Base-by-base conservation (phyloP, 2,329 filamentous ascomycete genomes). In the Aspergillus alliaceus region DNA sequence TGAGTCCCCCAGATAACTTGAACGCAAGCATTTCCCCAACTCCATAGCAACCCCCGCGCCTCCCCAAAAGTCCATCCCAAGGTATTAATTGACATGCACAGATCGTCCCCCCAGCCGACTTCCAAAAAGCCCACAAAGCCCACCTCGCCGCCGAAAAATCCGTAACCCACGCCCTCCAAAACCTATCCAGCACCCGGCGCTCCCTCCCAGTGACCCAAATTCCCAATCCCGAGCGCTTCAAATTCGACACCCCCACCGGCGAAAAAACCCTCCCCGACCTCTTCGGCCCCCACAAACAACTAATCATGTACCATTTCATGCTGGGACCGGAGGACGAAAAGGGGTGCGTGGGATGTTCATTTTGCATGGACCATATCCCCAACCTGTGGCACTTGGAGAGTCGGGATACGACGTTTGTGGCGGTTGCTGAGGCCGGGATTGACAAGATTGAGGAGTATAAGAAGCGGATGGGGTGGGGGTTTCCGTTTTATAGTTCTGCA, bases 231-330 rank as follows among this genome's bases (percentile, higher is more conserved):
- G 75, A 75, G 63, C 68, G 59, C 15, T 78, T 80, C 60, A 66
- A 69, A 15, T 69, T 69, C 1, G 66, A 71, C 14, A 60, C 57
- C 0, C 53, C 64, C 3, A 63, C 66, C 35, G 65, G 65, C 20
- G 53, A 55, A 18, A 62, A 65, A 29, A 64, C 47, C 15, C 63
- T 70, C 12, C 29, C 42, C 2, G 65, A 70, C 32, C 64, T 69
- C 18, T 70, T 71, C 59, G 59, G 59, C 32, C 64, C 64, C 25
- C 67, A 64, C 31, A 55, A 64, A 8, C 68, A 70, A 40, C 62
- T 71, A 7, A 68, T 69, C 44, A 57, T 81, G 34, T 79, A 79
- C 61, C 77, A 80, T 64, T 80, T 79, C 69, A 81, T 80, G 78
- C 77, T 79, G 54, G 65, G 60, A 0, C 74, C 76, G 1, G 60